These are phyloP conservation scores for Dalechampia spathulata DNA, from an alignment of 441 rosid species.

Conservation along the genomic window DNA sequence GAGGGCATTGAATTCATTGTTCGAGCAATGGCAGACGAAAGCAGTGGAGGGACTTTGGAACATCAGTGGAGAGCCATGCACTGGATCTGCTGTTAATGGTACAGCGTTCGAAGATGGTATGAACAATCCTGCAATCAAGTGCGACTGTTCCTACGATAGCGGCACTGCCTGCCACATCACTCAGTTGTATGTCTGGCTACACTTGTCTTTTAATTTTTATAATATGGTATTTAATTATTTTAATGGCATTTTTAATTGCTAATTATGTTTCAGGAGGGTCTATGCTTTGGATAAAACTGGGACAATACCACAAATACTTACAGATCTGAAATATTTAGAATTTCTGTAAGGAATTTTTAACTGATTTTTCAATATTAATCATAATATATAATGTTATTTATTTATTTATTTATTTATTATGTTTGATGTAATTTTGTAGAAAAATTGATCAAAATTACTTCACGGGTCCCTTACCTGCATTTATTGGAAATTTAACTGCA, in stretches of 20 bases:
- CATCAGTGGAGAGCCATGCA: constrained; percentile 27
- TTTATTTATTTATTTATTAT: too few species aligned
- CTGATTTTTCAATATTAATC: too few species aligned
- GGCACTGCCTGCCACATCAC: constrained; percentile 14
- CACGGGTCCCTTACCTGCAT: constrained; percentile 40
- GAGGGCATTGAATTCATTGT: constrained; percentile 16
- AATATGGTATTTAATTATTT: too few species aligned
- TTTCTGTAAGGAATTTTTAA: constrained; percentile 12
- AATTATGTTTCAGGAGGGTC: constrained; percentile 25
- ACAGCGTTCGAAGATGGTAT: constrained; percentile 7
- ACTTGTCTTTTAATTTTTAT: too few species aligned
- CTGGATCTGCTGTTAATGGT: constrained; percentile 17
- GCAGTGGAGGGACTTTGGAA: constrained; percentile 20
- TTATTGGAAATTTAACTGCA: constrained; percentile 34
- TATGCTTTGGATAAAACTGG: constrained; percentile 17
- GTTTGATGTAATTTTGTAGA: constrained; percentile 7
- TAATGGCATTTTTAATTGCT: too few species aligned
- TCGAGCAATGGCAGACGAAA: constrained; percentile 16
- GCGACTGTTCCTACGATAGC: constrained; percentile 15
- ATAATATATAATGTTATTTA: too few species aligned
- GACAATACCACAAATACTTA: constrained; percentile 17
- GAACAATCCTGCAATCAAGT: constrained; percentile 21
- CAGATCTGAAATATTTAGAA: constrained; percentile 7
- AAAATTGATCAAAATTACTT: constrained; percentile 33
- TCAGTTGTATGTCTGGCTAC: constrained; percentile 12